Evolutionary conservation across 306 rosid species (phyloP).

Genomic region (Casuarina equisetifolia): DNA sequence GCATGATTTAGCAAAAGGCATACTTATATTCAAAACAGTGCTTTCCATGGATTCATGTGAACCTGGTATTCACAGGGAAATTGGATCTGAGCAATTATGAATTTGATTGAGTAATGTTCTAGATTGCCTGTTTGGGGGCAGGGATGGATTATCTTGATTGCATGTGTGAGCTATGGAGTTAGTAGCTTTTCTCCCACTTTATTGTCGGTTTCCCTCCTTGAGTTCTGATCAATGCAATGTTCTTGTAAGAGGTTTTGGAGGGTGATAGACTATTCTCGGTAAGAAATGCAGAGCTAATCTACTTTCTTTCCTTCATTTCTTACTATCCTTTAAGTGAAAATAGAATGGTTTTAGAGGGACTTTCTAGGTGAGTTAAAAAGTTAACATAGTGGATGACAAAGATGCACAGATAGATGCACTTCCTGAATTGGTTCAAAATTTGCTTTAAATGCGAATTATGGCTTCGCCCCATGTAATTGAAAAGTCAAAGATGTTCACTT

Average conservation of each 20-base stretch:
- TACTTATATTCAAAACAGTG: not conserved
- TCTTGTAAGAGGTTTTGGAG: not conserved
- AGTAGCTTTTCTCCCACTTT: not conserved
- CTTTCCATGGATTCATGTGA: not conserved
- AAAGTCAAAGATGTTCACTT: not conserved
- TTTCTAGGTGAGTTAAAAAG: not conserved
- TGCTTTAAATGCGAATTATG: not conserved
- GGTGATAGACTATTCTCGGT: not conserved
- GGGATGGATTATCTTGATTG: not conserved
- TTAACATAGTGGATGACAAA: not conserved
- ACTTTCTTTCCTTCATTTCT: not conserved
- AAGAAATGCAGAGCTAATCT: not conserved
- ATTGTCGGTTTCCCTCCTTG: not conserved
- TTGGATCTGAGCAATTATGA: not conserved
- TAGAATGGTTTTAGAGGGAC: not conserved
- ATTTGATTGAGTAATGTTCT: not conserved
- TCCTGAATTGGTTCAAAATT: not conserved
- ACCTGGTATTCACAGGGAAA: not conserved
- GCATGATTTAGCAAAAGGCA: not conserved
- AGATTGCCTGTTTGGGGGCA: not conserved
- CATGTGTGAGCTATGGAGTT: not conserved
- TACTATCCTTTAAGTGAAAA: not conserved
- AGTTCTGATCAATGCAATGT: not conserved
- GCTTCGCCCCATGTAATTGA: not conserved
- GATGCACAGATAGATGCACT: not conserved